Evolutionary conservation across 129 eudicot genomes (phyloP), one percentile per base, ranked within the genome.

Genomic region (Logfia minima): DNA sequence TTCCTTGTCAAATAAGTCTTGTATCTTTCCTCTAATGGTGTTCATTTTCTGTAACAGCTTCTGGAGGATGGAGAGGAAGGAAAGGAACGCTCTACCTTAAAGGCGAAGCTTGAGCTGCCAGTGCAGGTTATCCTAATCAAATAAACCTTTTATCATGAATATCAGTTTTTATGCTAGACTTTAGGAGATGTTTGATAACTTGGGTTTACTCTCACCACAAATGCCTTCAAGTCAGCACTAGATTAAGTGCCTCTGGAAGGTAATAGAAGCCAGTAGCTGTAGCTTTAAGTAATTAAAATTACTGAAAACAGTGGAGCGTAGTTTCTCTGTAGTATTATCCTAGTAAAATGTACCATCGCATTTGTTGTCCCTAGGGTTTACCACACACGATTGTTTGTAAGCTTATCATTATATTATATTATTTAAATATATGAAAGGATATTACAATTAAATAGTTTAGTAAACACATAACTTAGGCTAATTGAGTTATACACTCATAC

Each of bases 1-100:
- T 71, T 79, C 48, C 66, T 67, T 5, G 35, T 67, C 23, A 18
- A 21, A 58, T 58, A 19, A 74, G 65, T 74, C 32, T 66, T 41
- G 70, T 53, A 66, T 80, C 39, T 28, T 63, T 68, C 75, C 64
- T 67, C 56, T 59, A 41, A 68, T 66, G 29, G 19, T 69, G 43
- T 55, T 9, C 61, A 24, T 77, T 60, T 51, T 75, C 13, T 62
- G 22, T 74, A 72, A 73, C 80, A 91, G 97, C 92, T 95, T 64
- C 77, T 95, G 78, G 99, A 91, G 82, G 97, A 95, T 79, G 97
- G 97, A 65, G 99, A 91, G 77, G 97, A 89, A 65, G 97, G 94
- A 39, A 91, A 95, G 74, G 92, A 75, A 71, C 87, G 92, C 77
- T 85, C 89, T 26, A 83, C 89, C 45, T 78, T 89, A 83, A 91